Percentiles rank a stretch among this genome's conserved stretches.
These are phyloP conservation scores for Aspergillus sp. DNA, from an alignment of 2,329 filamentous ascomycete species.

Conservation along the genomic window DNA sequence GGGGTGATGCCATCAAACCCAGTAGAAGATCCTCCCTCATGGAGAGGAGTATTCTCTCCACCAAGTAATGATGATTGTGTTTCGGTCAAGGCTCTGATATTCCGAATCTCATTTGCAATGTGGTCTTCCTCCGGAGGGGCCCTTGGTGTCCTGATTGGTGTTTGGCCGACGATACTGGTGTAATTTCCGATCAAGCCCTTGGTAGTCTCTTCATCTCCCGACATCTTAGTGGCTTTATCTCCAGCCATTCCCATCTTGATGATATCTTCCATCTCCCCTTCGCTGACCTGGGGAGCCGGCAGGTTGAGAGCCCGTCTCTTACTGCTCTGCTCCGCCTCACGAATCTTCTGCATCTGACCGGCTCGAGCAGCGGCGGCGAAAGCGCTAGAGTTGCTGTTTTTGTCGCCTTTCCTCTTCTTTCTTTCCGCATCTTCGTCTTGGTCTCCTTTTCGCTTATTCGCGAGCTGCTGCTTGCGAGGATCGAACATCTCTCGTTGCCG, in stretches of 20 bases:
- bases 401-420: conserved; percentile 84
- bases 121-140: conserved; percentile 90
- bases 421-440: conserved; percentile 70
- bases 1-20: conserved; percentile 82
- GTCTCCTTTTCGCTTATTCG: conserved; percentile 88
- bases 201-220: conserved; percentile 74
- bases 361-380: conserved; percentile 86
- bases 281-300: conserved; percentile 84
- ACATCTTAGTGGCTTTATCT: conserved; percentile 71
- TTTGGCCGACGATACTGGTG: conserved; percentile 67
- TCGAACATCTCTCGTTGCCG: conserved; percentile 78
- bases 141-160: conserved; percentile 85
- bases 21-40: conserved; percentile 73
- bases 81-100: conserved; percentile 84
- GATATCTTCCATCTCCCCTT: conserved; percentile 90
- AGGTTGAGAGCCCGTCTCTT: conserved; percentile 78
- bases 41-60: conserved; percentile 84
- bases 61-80: conserved; percentile 90
- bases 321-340: conserved; percentile 94
- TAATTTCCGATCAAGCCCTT: conserved; percentile 84
- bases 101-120: conserved; percentile 92
- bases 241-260: conserved; percentile 97
- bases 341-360: conserved; percentile 86
- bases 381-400: conserved; percentile 68
- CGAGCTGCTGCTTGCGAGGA: conserved; percentile 83